Base-by-base conservation (phyloP, 768 basidiomycete species). In the Leccinum obscurum region DNA sequence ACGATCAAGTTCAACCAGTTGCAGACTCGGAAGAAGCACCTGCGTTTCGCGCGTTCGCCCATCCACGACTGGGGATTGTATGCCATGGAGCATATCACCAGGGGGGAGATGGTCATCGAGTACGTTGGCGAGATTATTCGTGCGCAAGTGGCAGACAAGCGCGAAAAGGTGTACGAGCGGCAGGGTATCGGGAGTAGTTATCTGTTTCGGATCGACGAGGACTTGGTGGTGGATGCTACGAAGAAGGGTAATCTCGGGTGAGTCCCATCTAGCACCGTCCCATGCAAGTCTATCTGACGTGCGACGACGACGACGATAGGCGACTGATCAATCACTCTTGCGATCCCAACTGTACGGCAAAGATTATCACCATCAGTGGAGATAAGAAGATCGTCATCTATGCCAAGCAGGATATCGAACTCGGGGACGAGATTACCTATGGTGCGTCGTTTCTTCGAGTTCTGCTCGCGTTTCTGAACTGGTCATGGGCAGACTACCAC, bases 351-450 rank as follows among this genome's bases (percentile, higher is more conserved):
- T 92, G 92, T 70, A 93, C 88, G 10, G 92, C 92, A 48, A 93
- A 92, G 78, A 93, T 92, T 69, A 93, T 93, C 66, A 92, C 90
- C 63, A 92, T 94, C 73, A 94, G 82, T 69, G 88, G 91, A 49
- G 92, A 91, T 77, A 95, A 95, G 83, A 95, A 97, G 84, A 99
- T 99, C 68, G 97, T 99, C 71, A 99, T 99, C 55, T 99, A 99
- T 73, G 97, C 97, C 34, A 97, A 98, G 76, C 86, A 92, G 67
- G 92, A 92, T 66, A 95, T 99, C 68, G 90, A 96, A 66, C 86
- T 95, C 24, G 97, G 97, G 55, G 95, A 97, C 70, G 97, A 99
- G 78, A 96, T 98, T 70, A 97, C 95, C 55, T 96, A 97, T 77
- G 93, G 92, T 93, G 66, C 58, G 88, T 78, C n/a, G 8, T 20